Conservation (phyloP, 2,329 filamentous ascomycete species). For the Fusarium bulbicola region DNA sequence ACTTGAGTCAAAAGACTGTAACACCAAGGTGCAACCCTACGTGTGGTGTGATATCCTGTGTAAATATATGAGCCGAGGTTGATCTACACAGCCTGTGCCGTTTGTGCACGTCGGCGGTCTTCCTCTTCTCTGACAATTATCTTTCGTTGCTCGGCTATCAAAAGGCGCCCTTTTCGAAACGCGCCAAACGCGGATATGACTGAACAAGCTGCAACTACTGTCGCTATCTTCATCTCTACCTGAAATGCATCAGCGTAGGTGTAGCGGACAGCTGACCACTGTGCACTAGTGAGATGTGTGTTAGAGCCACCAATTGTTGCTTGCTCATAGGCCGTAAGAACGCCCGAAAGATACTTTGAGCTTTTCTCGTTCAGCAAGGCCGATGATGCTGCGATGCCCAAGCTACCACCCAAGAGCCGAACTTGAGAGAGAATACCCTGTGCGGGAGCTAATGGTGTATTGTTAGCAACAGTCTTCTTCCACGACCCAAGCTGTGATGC, state of each 20-base stretch:
- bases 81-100: not conserved
- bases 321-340: constrained; percentile 43
- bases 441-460: constrained; percentile 52
- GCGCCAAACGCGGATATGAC: constrained; percentile 52
- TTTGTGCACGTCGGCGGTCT: constrained; percentile 22
- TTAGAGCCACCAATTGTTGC: constrained; percentile 36
- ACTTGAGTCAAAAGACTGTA: not conserved
- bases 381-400: constrained; percentile 63
- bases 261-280: constrained; percentile 47
- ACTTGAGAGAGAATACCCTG: constrained; percentile 63
- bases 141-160: constrained; percentile 34
- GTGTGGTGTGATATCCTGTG: not conserved
- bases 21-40: not conserved
- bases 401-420: constrained; percentile 62
- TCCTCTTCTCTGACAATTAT: constrained; percentile 27
- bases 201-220: constrained; percentile 52
- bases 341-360: constrained; percentile 40
- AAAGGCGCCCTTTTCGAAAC: constrained; percentile 45
- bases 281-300: constrained; percentile 37
- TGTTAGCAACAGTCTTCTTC: constrained; percentile 25
- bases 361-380: constrained; percentile 53
- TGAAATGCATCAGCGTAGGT: constrained; percentile 57
- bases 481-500: not conserved
- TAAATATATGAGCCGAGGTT: not conserved
- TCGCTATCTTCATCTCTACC: constrained; percentile 58